These are phyloP conservation scores for Lophium mytilinum DNA, from an alignment of 495 filamentous ascomycete species.

Conservation along the genomic window DNA sequence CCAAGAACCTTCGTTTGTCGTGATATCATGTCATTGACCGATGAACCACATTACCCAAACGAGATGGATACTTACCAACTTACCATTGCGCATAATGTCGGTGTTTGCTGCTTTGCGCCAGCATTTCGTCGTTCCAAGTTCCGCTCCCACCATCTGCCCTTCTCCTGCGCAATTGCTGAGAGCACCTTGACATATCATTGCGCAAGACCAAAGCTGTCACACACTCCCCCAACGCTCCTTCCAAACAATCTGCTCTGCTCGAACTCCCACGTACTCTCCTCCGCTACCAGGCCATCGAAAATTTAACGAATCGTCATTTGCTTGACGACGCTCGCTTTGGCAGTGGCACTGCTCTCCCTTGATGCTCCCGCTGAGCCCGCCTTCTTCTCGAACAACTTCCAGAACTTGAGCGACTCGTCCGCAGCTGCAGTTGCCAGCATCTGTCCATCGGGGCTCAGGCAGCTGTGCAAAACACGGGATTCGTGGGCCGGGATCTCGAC, in stretches of 20 bases:
- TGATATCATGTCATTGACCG: not conserved
- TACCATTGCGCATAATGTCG: slow-evolving; percentile 27
- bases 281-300: not conserved
- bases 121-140: slow-evolving; percentile 5
- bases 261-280: not conserved
- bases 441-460: slow-evolving; percentile 90
- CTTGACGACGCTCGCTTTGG: slow-evolving; percentile 72
- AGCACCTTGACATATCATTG: too few species aligned
- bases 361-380: slow-evolving; percentile 54
- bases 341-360: slow-evolving; percentile 48
- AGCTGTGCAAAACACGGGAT: slow-evolving; percentile 89
- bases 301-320: slow-evolving; percentile 92
- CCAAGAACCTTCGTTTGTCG: not conserved
- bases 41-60: slow-evolving; percentile 20
- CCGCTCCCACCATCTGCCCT: not conserved
- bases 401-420: slow-evolving; percentile 98
- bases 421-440: slow-evolving; percentile 93
- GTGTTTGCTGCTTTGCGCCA: slow-evolving; percentile 23
- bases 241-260: too few species aligned
- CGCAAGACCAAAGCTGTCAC: too few species aligned
- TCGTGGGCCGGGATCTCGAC: slow-evolving; percentile 99
- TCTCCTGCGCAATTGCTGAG: not conserved
- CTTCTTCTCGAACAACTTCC: slow-evolving; percentile 99
- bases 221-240: too few species aligned
- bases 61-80: slow-evolving; percentile 28